Base-by-base conservation (phyloP, 179 eudicot genomes). In the Patellifolia procumbens region DNA sequence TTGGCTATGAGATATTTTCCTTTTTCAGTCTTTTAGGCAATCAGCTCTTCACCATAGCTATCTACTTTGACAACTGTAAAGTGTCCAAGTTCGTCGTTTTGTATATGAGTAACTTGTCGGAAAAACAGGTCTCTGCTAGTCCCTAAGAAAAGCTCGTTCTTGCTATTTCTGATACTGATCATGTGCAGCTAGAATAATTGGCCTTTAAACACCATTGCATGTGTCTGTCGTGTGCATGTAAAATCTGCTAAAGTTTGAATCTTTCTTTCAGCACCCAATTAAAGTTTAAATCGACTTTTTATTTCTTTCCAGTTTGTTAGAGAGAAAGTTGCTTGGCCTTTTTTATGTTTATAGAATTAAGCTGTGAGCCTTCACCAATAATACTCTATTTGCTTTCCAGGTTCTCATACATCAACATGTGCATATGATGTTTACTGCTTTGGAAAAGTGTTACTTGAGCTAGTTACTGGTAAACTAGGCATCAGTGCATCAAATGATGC, bases 381-480 rank as follows among this genome's bases (percentile, higher is more conserved):
- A 49, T 28, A 34, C 37, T 55, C 28, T 63, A 32, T 62, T 66
- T 49, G 45, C 32, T 22, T 76, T 17, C 24, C 91, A 91, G 98
- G 90, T 68, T 83, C 90, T 49, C 87, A 88, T 32, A 63, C 91
- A 52, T 74, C 88, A 10, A 81, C 81, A 35, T 88, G 92, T 74
- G 86, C 95, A 10, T 89, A 90, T 37, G 98, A 94, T 62, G 96
- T 94, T 43, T 94, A 92, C 86, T 89, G 91, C 81, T 90, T 94
- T 7, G 98, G 98, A 9, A 92, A 89, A 76, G 97, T 94, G 52
- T 81, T 92, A 39, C 92, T 94, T 4, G 94, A 89, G 83, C 87
- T 94, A 28, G 89, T 93, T 66, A 94, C 98, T 0, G 98, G 98
- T 51, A 92, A 84, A 83, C 81, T 90, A 8, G 97, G 94, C 58